Percentiles rank a stretch among this genome's conserved stretches.
phyloP scores from a whole-genome alignment of 768 basidiomycete genomes.

The Filobasidium wieringae region DNA sequence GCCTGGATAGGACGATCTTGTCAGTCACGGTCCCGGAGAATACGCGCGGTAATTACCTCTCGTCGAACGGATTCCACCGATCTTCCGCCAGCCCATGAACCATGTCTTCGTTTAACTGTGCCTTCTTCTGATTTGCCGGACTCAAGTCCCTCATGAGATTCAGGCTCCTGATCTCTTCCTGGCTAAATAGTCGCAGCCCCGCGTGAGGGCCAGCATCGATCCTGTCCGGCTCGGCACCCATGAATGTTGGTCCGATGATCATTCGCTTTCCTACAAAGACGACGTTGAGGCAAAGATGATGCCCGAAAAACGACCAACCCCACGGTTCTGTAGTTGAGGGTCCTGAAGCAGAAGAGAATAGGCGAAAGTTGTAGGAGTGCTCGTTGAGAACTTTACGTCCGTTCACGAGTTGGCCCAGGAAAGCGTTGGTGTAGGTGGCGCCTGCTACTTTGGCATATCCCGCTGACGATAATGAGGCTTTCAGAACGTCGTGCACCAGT shows the following conservation, averaged over 20 bases:
- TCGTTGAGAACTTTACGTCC: constrained; percentile 25
- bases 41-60: constrained; percentile 13
- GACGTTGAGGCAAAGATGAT: constrained; percentile 32
- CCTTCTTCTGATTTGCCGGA: constrained; percentile 21
- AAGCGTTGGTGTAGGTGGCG: constrained; percentile 28
- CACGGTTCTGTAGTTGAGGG: constrained; percentile 20
- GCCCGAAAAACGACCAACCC: constrained; percentile 32
- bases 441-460: constrained; percentile 29
- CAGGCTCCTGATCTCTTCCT: constrained; percentile 25
- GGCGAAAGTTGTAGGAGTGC: constrained; percentile 30
- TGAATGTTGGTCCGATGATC: constrained; percentile 29
- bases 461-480: constrained; percentile 19
- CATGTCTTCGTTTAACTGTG: constrained; percentile 24
- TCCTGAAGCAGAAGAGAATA: constrained; percentile 12
- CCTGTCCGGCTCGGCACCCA: constrained; percentile 32
- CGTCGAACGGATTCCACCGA: constrained; percentile 33
- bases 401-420: constrained; percentile 29
- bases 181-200: constrained; percentile 23
- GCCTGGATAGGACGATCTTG: constrained; percentile 18
- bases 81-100: constrained; percentile 20
- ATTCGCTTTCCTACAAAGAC: constrained; percentile 26
- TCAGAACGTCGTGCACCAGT: constrained; percentile 22
- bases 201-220: constrained; percentile 28
- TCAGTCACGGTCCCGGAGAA: constrained; percentile 20
- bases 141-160: constrained; percentile 25